These are phyloP conservation scores for Lichtheimia hyalospora DNA, from an alignment of 371 early-diverging fungal genomes.

Conservation along the genomic window DNA sequence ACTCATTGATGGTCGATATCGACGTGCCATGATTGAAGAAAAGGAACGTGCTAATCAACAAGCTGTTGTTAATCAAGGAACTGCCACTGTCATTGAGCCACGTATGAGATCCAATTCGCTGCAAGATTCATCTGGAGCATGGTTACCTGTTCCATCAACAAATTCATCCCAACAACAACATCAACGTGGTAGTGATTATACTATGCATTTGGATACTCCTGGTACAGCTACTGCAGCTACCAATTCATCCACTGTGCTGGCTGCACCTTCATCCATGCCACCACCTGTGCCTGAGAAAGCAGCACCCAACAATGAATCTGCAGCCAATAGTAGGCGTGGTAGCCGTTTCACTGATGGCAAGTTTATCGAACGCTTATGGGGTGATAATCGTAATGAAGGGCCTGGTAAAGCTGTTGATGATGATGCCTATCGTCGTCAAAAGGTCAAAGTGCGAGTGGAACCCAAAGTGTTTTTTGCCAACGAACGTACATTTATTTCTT, in stretches of 20 bases:
- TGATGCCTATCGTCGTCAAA: not conserved
- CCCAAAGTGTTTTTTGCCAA: conserved; percentile 99
- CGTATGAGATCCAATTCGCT: conserved; percentile 1
- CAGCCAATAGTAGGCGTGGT: not conserved
- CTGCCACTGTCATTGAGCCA: not conserved
- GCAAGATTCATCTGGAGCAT: conserved; percentile 4
- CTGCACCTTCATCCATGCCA: not conserved
- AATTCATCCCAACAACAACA: not conserved
- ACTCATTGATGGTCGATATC: conserved; percentile 33
- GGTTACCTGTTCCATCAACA: not conserved
- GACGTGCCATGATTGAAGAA: conserved; percentile 23
- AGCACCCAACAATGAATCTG: not conserved
- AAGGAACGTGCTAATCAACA: conserved; percentile 21
- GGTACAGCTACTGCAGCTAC: not conserved
- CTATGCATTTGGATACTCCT: not conserved
- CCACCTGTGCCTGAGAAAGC: not conserved
- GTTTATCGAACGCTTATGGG: not conserved
- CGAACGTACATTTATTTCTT: conserved; percentile 97
- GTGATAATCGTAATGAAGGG: not conserved
- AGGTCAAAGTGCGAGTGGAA: conserved; percentile 76
- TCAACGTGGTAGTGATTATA: not conserved
- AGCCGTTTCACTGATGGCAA: not conserved
- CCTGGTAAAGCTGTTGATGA: conserved; percentile 2
- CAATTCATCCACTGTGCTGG: no score
- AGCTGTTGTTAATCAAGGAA: conserved; percentile 9